Evolutionary conservation across 192 early-diverging fungal genomes (phyloP).

Genomic region (Gaertneriomyces sp.): DNA sequence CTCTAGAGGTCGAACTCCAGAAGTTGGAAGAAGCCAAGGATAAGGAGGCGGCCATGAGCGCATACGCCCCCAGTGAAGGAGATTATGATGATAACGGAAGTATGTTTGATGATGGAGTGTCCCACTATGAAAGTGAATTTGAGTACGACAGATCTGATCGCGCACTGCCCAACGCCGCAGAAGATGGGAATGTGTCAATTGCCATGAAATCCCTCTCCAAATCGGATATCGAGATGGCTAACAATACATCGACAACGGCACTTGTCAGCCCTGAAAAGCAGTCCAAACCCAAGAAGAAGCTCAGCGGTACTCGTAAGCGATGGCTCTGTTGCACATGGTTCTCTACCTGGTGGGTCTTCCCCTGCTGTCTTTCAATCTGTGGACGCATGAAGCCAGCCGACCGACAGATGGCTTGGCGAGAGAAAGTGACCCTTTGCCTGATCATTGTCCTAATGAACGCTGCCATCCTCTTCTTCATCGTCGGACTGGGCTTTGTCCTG

Average conservation of each 20-base stretch:
- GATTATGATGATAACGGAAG: slow-evolving; percentile 9
- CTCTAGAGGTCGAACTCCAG: slow-evolving; percentile 78
- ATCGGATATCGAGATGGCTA: slow-evolving; percentile 27
- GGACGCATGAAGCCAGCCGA: slow-evolving; percentile 74
- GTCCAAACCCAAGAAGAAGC: slow-evolving; percentile 30
- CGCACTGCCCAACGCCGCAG: background rate
- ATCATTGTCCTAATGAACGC: slow-evolving; percentile 80
- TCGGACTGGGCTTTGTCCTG: slow-evolving; percentile 61
- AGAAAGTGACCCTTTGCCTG: slow-evolving; percentile 91
- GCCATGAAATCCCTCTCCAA: slow-evolving; percentile 9
- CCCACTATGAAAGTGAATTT: slow-evolving; percentile 48
- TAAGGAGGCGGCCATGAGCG: background rate
- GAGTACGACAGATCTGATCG: slow-evolving; percentile 24
- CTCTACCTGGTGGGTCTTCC: slow-evolving; percentile 75
- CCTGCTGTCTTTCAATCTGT: slow-evolving; percentile 60
- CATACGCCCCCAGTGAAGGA: slow-evolving; percentile 7
- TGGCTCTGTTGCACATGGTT: slow-evolving; percentile 86
- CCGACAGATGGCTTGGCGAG: slow-evolving; percentile 94
- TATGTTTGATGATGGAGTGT: slow-evolving; percentile 31
- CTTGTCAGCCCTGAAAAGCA: slow-evolving; percentile 15
- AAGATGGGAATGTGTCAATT: background rate
- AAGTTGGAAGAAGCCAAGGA: slow-evolving; percentile 59
- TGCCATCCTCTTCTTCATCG: slow-evolving; percentile 79
- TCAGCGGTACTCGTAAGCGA: slow-evolving; percentile 55
- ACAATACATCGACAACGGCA: slow-evolving; percentile 2